phyloP scores from a whole-genome alignment of 306 rosid genomes.

The Parietaria judaica region DNA sequence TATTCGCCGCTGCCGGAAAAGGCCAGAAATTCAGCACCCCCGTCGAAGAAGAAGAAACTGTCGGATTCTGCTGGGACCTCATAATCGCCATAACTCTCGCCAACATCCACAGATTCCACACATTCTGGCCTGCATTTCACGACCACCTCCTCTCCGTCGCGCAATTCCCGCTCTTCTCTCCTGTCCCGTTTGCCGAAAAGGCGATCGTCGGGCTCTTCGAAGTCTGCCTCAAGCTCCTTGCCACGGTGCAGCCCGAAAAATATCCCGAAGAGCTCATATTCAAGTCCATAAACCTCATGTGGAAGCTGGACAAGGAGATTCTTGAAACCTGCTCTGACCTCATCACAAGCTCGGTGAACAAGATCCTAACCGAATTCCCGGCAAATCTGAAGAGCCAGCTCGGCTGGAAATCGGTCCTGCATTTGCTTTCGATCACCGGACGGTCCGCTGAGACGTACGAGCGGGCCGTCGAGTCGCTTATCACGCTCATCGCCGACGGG shows the following conservation, averaged over 20 bases:
- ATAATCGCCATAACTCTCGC: slow-evolving; percentile 44
- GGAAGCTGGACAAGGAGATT: slow-evolving; percentile 87
- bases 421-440: slow-evolving; percentile 62
- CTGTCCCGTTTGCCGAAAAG: slow-evolving; percentile 78
- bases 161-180: slow-evolving; percentile 80
- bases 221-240: slow-evolving; percentile 51
- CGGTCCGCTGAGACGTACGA: slow-evolving; percentile 65
- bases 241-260: slow-evolving; percentile 42
- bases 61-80: slow-evolving; percentile 90
- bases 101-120: slow-evolving; percentile 50
- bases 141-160: slow-evolving; percentile 59
- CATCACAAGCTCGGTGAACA: slow-evolving; percentile 47
- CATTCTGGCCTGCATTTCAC: slow-evolving; percentile 68
- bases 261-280: slow-evolving; percentile 64
- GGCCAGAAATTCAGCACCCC: slow-evolving; percentile 92
- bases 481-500: slow-evolving; percentile 50
- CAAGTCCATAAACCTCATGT: slow-evolving; percentile 80
- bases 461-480: slow-evolving; percentile 56
- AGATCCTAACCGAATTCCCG: slow-evolving; percentile 47
- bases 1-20: slow-evolving; percentile 86
- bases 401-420: slow-evolving; percentile 78
- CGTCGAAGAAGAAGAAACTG: slow-evolving; percentile 84
- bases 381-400: slow-evolving; percentile 62
- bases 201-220: slow-evolving; percentile 56
- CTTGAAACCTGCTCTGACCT: slow-evolving; percentile 57